Evolutionary conservation across 23 red algal species (phyloP), one percentile per base, ranked within the genome.

Genomic region (Agarophyton chilense): DNA sequence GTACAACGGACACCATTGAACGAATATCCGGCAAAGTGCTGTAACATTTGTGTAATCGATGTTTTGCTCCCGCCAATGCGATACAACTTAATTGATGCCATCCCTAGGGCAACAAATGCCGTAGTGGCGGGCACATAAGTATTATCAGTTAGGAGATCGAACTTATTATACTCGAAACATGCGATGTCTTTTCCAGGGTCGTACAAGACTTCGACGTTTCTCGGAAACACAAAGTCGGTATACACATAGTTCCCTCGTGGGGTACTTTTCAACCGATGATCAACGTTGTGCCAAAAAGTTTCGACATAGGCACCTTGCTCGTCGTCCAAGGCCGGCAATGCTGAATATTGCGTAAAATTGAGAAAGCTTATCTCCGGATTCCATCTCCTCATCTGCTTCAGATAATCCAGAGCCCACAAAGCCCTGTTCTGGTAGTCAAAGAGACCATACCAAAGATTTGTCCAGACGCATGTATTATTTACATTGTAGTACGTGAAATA

Each of bases 321-420:
- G 4, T 18, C 9, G 2, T 25, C 33, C 68, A 74, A 25, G 41
- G n/a, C 21, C n/a, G 68, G 68, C 39, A 74, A 19, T 26, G 68
- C 24, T 29, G 38, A 21, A 49, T 74, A 74, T 39, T 74, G 68
- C 3, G 68, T 74, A 16, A 49, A 74, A 39, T 74, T 74, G 18
- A 74, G 68, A 74, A 74, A 74, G 43, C 47, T 74, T 4, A 74
- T 74, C 24, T 74, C 68, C 68, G 41, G 21, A 1, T 74, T 74
- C 68, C 9, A 47, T 47, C n/a, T 24, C 68, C 68, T 74, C 5
- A 74, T 74, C 68, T 43, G 24, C 40, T 47, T 25, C 8, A 74
- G 24, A 31, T 74, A 74, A 6, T 74, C 25, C 14, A 74, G 4
- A 1, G 41, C 68, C 68, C 68, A 74, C 9, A 25, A 24, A 6